These are phyloP conservation scores for Monilinia aucupariae DNA, from an alignment of 2,329 filamentous ascomycete genomes.

Conservation along the genomic window DNA sequence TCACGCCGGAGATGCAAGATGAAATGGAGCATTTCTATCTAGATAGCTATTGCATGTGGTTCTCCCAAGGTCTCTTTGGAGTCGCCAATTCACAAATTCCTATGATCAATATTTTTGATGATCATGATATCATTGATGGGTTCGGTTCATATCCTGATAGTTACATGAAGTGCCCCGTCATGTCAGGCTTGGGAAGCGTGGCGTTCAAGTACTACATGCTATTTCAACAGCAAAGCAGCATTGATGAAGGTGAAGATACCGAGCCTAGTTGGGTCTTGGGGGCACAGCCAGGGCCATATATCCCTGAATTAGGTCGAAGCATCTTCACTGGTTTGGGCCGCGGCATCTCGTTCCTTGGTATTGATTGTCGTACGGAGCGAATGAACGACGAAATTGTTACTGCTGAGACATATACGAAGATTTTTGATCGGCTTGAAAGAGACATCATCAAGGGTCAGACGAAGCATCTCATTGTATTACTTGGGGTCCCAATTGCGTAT, in stretches of 20 bases:
- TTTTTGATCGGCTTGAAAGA: constrained; percentile 78
- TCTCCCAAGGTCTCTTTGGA: constrained; percentile 90
- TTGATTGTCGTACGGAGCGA: constrained; percentile 89
- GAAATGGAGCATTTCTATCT: constrained; percentile 88
- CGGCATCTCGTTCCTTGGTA: constrained; percentile 72
- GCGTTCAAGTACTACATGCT: constrained; percentile 99
- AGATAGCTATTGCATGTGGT: constrained; percentile 87
- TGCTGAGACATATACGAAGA: constrained; percentile 74
- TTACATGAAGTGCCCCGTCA: constrained; percentile 87
- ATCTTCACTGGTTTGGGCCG: constrained; percentile 79
- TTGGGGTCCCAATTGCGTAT: constrained; percentile 80
- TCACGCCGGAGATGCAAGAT: constrained; percentile 75
- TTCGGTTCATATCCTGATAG: constrained; percentile 89
- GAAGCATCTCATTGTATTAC: constrained; percentile 81
- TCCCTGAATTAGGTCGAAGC: constrained; percentile 77
- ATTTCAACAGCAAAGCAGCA: constrained; percentile 90
- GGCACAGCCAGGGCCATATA: constrained; percentile 76
- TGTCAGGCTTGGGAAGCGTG: constrained; percentile 81
- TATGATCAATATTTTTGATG: constrained; percentile 98
- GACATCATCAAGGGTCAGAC: constrained; percentile 81
- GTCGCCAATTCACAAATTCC: constrained; percentile 91
- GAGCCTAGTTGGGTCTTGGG: constrained; percentile 93
- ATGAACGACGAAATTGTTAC: constrained; percentile 75
- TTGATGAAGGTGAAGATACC: constrained; percentile 70
- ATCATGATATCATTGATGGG: constrained; percentile 87